These are phyloP conservation scores for Batkoa obscura DNA, from an alignment of 371 early-diverging fungal species.

Conservation along the genomic window DNA sequence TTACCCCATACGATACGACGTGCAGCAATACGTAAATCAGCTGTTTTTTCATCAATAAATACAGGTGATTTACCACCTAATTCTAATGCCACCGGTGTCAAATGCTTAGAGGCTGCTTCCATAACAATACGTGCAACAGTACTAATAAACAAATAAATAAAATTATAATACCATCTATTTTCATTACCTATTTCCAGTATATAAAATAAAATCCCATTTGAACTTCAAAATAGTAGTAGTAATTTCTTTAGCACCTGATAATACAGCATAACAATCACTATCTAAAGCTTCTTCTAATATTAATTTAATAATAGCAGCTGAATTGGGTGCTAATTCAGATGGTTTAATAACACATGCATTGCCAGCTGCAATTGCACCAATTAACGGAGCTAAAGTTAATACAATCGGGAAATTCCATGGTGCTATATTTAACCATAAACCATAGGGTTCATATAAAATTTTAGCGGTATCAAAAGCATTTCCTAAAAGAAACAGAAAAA, in stretches of 20 bases:
- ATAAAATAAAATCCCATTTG: constrained; percentile 73
- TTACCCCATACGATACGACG: constrained; percentile 71
- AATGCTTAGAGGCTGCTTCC: constrained; percentile 49
- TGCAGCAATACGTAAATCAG: constrained; percentile 37
- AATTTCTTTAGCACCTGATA: constrained; percentile 58
- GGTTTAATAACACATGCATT: constrained; percentile 76
- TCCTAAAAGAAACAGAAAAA: neutral
- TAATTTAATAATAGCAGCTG: constrained; percentile 31
- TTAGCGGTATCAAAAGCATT: constrained; percentile 16
- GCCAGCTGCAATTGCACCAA: constrained; percentile 85
- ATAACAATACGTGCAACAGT: constrained; percentile 57
- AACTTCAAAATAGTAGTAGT: constrained; percentile 45
- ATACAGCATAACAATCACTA: constrained; percentile 27
- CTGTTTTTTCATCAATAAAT: constrained; percentile 35
- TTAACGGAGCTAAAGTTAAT: constrained; percentile 49
- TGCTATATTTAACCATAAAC: constrained; percentile 46
- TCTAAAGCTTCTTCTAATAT: constrained; percentile 61
- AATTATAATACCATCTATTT: neutral
- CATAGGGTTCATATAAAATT: constrained; percentile 45
- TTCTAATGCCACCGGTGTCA: constrained; percentile 68
- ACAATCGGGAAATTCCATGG: constrained; percentile 83
- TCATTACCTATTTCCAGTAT: constrained; percentile 51
- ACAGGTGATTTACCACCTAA: constrained; percentile 80
- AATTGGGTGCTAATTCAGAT: constrained; percentile 59
- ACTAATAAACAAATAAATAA: neutral